These are phyloP conservation scores for Mycosphaerella arachidis DNA, from an alignment of 2,329 filamentous ascomycete species.

Conservation along the genomic window DNA sequence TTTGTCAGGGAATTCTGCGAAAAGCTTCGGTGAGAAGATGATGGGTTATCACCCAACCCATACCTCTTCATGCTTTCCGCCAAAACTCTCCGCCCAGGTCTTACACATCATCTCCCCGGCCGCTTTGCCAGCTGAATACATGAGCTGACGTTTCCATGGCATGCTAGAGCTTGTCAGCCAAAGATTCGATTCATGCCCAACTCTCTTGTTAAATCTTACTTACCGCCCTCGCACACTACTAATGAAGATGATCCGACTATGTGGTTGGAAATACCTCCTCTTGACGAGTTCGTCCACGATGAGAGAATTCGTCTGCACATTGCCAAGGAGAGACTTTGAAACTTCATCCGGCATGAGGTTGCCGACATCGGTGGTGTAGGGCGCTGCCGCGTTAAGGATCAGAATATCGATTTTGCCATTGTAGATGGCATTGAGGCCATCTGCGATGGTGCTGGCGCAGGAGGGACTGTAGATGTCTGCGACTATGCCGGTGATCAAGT, in stretches of 20 bases:
- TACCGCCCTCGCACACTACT: background rate
- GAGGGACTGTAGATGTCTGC: background rate
- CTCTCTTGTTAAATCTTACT: too few species aligned
- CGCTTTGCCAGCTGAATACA: conserved; percentile 20
- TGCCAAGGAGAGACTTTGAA: conserved; percentile 13
- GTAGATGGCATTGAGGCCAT: conserved; percentile 17
- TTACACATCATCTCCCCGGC: conserved; percentile 24
- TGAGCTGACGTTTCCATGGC: background rate
- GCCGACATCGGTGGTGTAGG: background rate
- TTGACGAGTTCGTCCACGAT: conserved; percentile 27
- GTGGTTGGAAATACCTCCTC: conserved; percentile 14
- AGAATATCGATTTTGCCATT: conserved; percentile 26
- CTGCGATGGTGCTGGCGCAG: conserved; percentile 7
- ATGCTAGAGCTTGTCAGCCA: too few species aligned
- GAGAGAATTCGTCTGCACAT: conserved; percentile 25
- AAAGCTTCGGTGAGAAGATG: background rate
- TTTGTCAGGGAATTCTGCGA: background rate
- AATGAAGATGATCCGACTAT: conserved; percentile 25
- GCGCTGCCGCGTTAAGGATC: conserved; percentile 22
- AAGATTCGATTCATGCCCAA: too few species aligned
- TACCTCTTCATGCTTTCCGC: conserved; percentile 6
- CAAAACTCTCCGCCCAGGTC: conserved; percentile 27
- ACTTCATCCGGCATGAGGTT: background rate
- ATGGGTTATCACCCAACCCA: too few species aligned
- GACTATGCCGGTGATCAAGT: background rate